Evolutionary conservation across 208 protist genomes (phyloP), one percentile per base, ranked within the genome.

Genomic region (Acanthamoeba polyphaga): DNA sequence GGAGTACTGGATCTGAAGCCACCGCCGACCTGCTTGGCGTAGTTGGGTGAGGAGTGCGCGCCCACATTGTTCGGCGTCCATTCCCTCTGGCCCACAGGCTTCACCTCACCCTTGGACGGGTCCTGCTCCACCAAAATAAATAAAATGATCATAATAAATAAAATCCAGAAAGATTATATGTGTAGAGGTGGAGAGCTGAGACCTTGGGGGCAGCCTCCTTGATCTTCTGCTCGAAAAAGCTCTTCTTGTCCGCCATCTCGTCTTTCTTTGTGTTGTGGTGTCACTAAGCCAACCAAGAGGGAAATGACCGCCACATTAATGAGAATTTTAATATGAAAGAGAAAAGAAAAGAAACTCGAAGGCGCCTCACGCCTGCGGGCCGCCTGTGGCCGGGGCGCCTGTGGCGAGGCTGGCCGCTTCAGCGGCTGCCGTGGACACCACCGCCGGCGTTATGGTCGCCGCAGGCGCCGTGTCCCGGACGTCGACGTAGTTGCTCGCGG

Each of bases 161-260:
- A 9, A 34, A 10, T 43, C 43, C 10, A 7, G 43, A 80, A 4
- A 55, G 8, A 4, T 55, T 55, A 13, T 12, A 12, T 12, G 4
- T 13, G 8, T 55, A 12, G 27, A 17, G 12, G 29, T 17, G 24
- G n/a, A n/a, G n/a, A n/a, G n/a, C n/a, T n/a, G n/a, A n/a, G 3
- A 87, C 78, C 78, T 64, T 55, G 15, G 78, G 78, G 19, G 78
- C 8, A 49, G 78, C 78, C 78, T 87, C 78, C 29, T 87, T 87
- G 19, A 87, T 87, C 78, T 87, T 87, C 49, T 87, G 78, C 78
- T 87, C 85, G 27, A 92, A 92, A 38, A 92, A 92, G 58, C 34
- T 74, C 38, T 70, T 74, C 64, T 92, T 68, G 27, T 6, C 27
- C 22, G 85, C 64, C 60, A 74, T 92, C n/a, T 19, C 60, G 2